Evolutionary conservation across 129 eudicot species (phyloP), one percentile per base, ranked within the genome.

Genomic region (Flaveria linearis): DNA sequence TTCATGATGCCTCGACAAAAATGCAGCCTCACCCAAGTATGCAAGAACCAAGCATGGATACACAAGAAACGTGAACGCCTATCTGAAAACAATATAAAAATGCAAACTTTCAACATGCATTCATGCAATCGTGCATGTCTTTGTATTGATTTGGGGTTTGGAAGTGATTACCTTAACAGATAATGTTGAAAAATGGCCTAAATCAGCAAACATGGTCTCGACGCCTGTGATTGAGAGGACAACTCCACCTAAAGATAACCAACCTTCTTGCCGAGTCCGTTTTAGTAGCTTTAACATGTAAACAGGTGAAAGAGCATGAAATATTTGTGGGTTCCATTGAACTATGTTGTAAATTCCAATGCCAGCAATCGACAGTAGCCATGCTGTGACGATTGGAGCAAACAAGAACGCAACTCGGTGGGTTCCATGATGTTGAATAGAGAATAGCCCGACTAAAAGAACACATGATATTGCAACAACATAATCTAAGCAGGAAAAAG

Each of bases 21-120:
- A 90, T 13, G 93, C 93, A 80, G 96, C 91, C 79, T 90, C 89
- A 11, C 93, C 93, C 96, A 90, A 79, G 68, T 90, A 90, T 6
- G 90, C 90, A 63, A 90, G 91, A 74, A 90, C 82, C 85, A 90
- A 76, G 47, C 91, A 88, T 10, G 93, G 96, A 53, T 88, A 88
- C 62, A 90, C 96, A 62, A 88, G 81, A 75, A 76, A 88, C 47
- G 87, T 84, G 79, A 90, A 90, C 0, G 96, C 96, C 96, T 45
- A 88, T 74, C 93, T 88, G 90, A 57, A 76, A 64, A 64, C 67
- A 64, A 57, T 57, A 42, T 56, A 57, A 65, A 76, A 15, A 72
- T 58, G 23, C 71, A 49, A 4, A 8, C 46, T 75, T 63, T 65
- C 26, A 65, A 66, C 42, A 76, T 55, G 56, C 47, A 56, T 16